Conservation (phyloP, 768 basidiomycete species). For the Nidula microcarpa region DNA sequence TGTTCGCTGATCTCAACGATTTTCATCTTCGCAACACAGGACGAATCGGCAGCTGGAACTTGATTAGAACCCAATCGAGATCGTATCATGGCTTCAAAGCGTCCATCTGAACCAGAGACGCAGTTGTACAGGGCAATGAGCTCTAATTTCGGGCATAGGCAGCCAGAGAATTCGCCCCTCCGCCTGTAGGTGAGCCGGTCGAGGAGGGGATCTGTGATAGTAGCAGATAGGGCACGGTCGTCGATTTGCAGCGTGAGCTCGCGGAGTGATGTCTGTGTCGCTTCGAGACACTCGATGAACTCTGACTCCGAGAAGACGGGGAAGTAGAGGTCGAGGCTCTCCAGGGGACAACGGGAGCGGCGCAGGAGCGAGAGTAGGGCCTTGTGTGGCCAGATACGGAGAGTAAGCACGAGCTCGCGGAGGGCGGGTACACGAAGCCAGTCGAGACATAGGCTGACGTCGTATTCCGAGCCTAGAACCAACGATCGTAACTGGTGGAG, state of each 20-base stretch:
- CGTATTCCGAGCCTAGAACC: conserved; percentile 2
- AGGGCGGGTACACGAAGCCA: conserved; percentile 10
- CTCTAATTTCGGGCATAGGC: conserved; percentile 15
- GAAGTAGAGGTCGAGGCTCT: conserved; percentile 16
- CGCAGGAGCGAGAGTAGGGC: conserved; percentile 7
- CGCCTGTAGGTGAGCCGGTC: conserved; percentile 11
- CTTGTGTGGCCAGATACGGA: conserved; percentile 10
- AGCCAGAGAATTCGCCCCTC: neutral
- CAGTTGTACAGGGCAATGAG: conserved; percentile 16
- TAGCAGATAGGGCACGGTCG: neutral
- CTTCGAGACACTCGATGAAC: conserved; percentile 13
- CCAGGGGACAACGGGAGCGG: conserved; percentile 14
- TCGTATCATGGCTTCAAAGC: conserved; percentile 11
- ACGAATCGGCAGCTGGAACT: neutral
- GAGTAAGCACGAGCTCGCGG: conserved; percentile 9
- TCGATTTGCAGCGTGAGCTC: conserved; percentile 16
- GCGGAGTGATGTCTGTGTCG: conserved; percentile 12
- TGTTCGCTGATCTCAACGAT: conserved; percentile 12
- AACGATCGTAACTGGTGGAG: conserved; percentile 8
- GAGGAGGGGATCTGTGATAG: conserved; percentile 10
- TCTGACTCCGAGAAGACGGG: conserved; percentile 9
- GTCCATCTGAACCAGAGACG: conserved; percentile 11
- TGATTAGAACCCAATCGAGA: conserved; percentile 7
- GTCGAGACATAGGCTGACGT: conserved; percentile 1
- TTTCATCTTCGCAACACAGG: conserved; percentile 2